Evolutionary conservation across 192 early-diverging fungal genomes (phyloP), one percentile per base, ranked within the genome.

Genomic region (Coemansia sp.): DNA sequence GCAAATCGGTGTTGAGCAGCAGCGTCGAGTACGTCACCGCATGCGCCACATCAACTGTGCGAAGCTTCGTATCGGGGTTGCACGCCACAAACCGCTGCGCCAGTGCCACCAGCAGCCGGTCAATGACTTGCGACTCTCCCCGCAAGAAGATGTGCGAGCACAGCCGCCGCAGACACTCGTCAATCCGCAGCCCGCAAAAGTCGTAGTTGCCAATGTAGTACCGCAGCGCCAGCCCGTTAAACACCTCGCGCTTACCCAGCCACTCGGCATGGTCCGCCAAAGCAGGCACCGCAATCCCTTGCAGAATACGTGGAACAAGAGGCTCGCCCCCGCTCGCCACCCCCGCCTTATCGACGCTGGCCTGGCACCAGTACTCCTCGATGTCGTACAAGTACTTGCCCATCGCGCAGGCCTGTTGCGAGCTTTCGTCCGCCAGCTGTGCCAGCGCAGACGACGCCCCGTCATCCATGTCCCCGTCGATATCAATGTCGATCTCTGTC

Each of bases 121-220:
- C 94, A 33, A 99, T 89, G 58, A 92, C 86, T 72, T 99, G 96
- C 14, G 95, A 88, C 76, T 99, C 96, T 28, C 91, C 96, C 50
- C 90, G 91, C 59, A 99, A 76, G 20, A 88, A 87, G 0, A 96
- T 83, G 24, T 92, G 89, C 37, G 77, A 75, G 66, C 94, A 94
- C 55, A 98, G 71, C 21, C 73, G 76, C 74, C 95, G 83, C 58
- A 98, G 91, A 11, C 90, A 91, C 59, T 84, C 76, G 66, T 96
- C 94, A 14, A 98, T 73, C 24, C 87, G 82, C 66, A 87, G 70
- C 26, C 76, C 82, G 9, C 62, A 39, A 64, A 93, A 95, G 66
- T 93, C 89, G 82, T 90, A 95, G 73, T 86, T 75, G n/a, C 83
- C 67, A 78, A 98, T 90, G 73, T 93, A 98, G 35, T 79, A 76